These are phyloP conservation scores for Pythium biforme DNA, from an alignment of 352 stramenopile species.

Conservation along the genomic window DNA sequence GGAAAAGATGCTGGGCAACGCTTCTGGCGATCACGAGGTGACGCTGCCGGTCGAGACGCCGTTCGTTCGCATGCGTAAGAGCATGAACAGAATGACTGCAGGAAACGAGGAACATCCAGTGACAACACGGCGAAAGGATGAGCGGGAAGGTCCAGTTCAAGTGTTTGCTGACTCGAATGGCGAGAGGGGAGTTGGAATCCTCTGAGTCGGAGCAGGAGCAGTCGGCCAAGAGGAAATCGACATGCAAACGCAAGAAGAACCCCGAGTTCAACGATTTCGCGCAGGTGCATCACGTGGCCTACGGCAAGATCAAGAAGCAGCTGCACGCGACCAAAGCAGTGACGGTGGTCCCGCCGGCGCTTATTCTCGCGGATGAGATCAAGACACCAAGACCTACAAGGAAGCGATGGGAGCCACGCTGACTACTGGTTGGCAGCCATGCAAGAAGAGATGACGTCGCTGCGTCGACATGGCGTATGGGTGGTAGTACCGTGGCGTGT, in stretches of 20 bases:
- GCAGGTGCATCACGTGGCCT: not conserved
- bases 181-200: not conserved
- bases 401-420: not conserved
- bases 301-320: not conserved
- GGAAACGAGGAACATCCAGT: not conserved
- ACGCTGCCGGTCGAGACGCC: not conserved
- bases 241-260: not conserved
- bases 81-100: not conserved
- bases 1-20: not conserved
- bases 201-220: not conserved
- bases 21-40: not conserved
- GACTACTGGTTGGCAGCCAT: not conserved
- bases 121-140: not conserved
- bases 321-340: not conserved
- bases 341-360: not conserved
- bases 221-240: not conserved
- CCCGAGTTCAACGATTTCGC: not conserved
- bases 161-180: not conserved
- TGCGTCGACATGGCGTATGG: conserved; percentile 2
- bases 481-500: not conserved
- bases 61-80: not conserved
- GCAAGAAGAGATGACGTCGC: conserved; percentile 2
- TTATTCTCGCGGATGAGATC: not conserved
- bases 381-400: not conserved
- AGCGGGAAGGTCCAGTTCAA: not conserved